Evolutionary conservation across 345 rosid genomes (phyloP).

Genomic region (Eucalyptus camaldulensis): DNA sequence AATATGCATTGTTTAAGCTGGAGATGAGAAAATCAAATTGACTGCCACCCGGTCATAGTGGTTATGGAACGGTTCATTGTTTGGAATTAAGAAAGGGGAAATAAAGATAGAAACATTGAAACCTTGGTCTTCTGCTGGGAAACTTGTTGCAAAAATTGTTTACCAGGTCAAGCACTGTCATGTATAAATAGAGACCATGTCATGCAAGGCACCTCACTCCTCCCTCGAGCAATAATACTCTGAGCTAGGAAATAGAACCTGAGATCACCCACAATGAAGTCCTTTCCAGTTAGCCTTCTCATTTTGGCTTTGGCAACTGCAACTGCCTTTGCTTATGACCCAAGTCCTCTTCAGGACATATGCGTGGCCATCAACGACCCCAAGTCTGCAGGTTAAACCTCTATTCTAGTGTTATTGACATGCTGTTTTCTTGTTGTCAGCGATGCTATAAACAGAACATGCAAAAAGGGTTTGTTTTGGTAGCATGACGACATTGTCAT

Average conservation of each 20-base stretch:
- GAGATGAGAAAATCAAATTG: neutral
- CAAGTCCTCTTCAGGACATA: conserved; percentile 15
- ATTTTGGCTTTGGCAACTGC: neutral
- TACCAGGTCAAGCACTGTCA: neutral
- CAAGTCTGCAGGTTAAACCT: neutral
- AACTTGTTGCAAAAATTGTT: neutral
- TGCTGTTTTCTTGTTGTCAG: neutral
- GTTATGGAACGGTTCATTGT: neutral
- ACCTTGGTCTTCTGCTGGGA: neutral
- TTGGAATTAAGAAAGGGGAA: neutral
- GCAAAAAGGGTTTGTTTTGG: neutral
- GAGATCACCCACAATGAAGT: neutral
- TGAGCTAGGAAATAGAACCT: neutral
- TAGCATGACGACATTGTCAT: neutral
- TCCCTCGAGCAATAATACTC: neutral
- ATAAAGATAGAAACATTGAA: neutral
- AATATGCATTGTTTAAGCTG: neutral
- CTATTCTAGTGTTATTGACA: neutral
- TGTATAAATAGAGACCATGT: neutral
- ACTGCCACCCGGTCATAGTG: neutral
- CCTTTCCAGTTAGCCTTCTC: neutral
- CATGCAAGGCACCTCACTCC: neutral
- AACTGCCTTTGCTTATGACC: conserved; percentile 5
- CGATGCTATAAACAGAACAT: neutral
- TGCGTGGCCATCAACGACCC: conserved; percentile 6